Evolutionary conservation across 331 rosid species (phyloP).

Genomic region (Telfairia occidentalis): DNA sequence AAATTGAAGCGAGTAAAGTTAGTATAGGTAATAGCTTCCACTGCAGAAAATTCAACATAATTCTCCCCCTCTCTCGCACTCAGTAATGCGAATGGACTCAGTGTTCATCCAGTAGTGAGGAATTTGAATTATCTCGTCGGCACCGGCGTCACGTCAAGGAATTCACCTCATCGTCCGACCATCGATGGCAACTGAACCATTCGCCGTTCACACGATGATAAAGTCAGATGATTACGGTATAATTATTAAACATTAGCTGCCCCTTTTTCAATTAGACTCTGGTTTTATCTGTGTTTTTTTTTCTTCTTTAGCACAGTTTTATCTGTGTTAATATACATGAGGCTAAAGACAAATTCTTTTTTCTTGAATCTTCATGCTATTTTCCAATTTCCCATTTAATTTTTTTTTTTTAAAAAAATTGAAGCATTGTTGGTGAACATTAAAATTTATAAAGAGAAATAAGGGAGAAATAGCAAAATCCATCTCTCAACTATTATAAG

Average conservation of each 20-base stretch:
- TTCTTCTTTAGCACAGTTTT: no score
- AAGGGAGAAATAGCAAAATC: no score
- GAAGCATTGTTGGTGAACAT: no score
- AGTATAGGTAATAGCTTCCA: constrained; percentile 60
- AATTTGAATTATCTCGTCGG: not conserved
- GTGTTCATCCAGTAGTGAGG: not conserved
- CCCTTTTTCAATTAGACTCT: no score
- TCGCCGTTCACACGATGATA: not conserved
- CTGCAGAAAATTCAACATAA: constrained; percentile 29
- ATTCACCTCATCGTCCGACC: not conserved
- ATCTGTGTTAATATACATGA: no score
- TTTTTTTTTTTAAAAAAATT: no score
- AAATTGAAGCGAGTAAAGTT: constrained; percentile 32
- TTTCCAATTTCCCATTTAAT: no score
- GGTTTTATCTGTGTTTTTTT: not conserved
- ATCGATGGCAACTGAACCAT: not conserved
- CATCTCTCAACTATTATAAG: no score
- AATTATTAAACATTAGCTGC: no score
- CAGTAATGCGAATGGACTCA: not conserved
- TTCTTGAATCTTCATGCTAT: no score
- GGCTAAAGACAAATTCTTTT: no score
- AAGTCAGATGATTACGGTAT: not conserved
- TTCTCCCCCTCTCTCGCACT: not conserved
- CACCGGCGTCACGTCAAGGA: not conserved
- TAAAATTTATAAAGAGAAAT: no score